phyloP scores from a whole-genome alignment of 495 filamentous ascomycete genomes.

The Aspergillus steynii region DNA sequence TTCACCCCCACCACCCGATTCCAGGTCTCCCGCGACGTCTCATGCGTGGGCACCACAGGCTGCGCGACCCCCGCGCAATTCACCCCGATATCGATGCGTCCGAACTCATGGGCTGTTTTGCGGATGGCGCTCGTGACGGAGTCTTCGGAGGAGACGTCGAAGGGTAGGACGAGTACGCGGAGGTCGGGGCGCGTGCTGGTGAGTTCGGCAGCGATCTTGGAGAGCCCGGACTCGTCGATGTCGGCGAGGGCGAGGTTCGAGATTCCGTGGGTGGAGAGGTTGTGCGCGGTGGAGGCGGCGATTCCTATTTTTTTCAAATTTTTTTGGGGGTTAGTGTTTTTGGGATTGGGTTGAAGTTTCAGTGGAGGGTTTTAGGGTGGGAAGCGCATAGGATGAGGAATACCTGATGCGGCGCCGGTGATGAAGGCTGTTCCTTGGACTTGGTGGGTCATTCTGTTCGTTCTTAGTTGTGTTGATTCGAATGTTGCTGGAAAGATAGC shows the following conservation, averaged over 20 bases:
- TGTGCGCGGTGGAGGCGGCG: slow-evolving; percentile 23
- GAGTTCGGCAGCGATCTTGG: slow-evolving; percentile 17
- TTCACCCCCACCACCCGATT: slow-evolving; percentile 45
- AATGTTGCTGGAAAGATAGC: not conserved
- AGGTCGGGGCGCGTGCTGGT: slow-evolving; percentile 11
- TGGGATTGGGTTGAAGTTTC: not conserved
- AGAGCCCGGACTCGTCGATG: slow-evolving; percentile 20
- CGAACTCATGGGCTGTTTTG: slow-evolving; percentile 26
- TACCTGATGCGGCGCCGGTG: slow-evolving; percentile 14
- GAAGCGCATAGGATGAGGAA: not conserved
- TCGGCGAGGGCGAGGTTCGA: slow-evolving; percentile 23
- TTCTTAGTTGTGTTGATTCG: no score
- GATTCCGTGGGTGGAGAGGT: slow-evolving; percentile 28
- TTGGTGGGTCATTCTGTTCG: slow-evolving; percentile 15
- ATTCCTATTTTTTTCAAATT: slow-evolving; percentile 27
- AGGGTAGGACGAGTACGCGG: slow-evolving; percentile 12
- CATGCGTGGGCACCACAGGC: slow-evolving; percentile 24
- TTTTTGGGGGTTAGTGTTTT: not conserved
- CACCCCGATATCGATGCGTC: slow-evolving; percentile 54
- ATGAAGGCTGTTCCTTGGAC: slow-evolving; percentile 15
- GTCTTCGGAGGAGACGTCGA: slow-evolving; percentile 26
- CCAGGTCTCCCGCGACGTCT: slow-evolving; percentile 39
- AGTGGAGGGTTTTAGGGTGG: no score
- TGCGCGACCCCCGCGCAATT: slow-evolving; percentile 45
- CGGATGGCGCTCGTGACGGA: slow-evolving; percentile 21